Conservation (phyloP, 2,329 filamentous ascomycete genomes). For the Ophiostoma perfectum region DNA sequence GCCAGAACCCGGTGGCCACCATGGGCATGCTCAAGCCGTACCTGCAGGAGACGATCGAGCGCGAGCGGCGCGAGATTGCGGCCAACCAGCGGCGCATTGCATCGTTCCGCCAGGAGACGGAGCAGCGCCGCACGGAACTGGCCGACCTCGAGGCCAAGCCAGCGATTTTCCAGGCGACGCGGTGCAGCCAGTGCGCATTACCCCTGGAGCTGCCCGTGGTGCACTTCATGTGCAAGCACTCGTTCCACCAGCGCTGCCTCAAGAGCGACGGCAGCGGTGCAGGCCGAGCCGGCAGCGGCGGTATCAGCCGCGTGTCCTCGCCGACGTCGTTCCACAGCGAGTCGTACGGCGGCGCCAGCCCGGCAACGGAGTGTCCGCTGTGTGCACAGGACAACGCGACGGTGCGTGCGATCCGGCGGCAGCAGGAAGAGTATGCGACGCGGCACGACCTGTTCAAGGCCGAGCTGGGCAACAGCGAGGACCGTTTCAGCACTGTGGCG, state of each 20-base stretch:
- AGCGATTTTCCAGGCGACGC: constrained; percentile 80
- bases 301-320: constrained; percentile 27
- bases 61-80: constrained; percentile 79
- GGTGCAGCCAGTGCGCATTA: constrained; percentile 76
- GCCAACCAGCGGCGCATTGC: constrained; percentile 73
- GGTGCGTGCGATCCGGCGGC: constrained; percentile 76
- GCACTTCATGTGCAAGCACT: constrained; percentile 95
- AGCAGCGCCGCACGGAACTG: constrained; percentile 72
- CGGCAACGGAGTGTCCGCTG: constrained; percentile 67
- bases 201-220: constrained; percentile 81
- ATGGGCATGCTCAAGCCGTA: constrained; percentile 98
- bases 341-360: background rate
- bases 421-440: constrained; percentile 79
- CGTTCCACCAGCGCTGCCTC: constrained; percentile 88
- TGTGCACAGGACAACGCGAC: constrained; percentile 82
- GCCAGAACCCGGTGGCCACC: constrained; percentile 66
- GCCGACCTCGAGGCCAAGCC: constrained; percentile 72
- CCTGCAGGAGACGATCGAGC: constrained; percentile 78
- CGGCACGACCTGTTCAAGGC: constrained; percentile 85
- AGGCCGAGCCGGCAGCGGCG: constrained; percentile 38
- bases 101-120: constrained; percentile 79
- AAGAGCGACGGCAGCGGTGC: constrained; percentile 36
- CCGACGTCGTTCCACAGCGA: background rate
- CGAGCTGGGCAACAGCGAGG: constrained; percentile 68
- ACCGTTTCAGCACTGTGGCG: constrained; percentile 83